These are phyloP conservation scores for Phytophthora hybrid DNA, from an alignment of 352 stramenopile genomes.

Conservation along the genomic window DNA sequence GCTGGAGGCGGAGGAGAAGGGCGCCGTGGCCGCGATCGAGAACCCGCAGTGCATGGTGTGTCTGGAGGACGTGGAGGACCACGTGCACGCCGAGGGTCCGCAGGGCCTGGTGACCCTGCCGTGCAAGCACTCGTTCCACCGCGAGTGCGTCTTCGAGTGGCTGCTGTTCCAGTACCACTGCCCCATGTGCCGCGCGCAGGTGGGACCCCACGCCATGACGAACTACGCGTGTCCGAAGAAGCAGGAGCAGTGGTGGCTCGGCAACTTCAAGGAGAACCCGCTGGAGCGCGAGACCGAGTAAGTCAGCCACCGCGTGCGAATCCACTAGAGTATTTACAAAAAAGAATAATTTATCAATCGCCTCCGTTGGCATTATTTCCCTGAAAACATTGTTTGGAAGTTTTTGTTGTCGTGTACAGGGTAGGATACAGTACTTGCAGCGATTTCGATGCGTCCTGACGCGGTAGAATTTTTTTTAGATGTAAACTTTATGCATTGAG, in stretches of 20 bases:
- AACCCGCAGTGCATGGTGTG: slow-evolving; percentile 54
- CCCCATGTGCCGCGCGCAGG: slow-evolving; percentile 64
- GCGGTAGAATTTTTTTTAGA: too few relatives aligned
- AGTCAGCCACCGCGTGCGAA: background rate
- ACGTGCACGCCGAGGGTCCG: slow-evolving; percentile 29
- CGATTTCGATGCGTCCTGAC: too few relatives aligned
- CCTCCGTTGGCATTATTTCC: slow-evolving; percentile 5
- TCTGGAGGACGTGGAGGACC: slow-evolving; percentile 42
- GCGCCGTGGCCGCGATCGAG: slow-evolving; percentile 31
- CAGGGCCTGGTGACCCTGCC: slow-evolving; percentile 54
- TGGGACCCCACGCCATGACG: slow-evolving; percentile 64
- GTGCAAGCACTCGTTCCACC: slow-evolving; percentile 80
- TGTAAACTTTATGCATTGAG: too few relatives aligned
- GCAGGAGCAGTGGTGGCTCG: slow-evolving; percentile 71
- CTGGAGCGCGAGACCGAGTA: slow-evolving; percentile 38
- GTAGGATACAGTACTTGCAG: too few relatives aligned
- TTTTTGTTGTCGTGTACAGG: too few relatives aligned
- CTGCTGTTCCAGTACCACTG: slow-evolving; percentile 78
- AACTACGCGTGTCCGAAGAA: slow-evolving; percentile 67
- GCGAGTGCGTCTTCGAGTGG: slow-evolving; percentile 82
- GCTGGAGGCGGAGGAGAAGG: slow-evolving; percentile 41
- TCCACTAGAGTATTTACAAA: slow-evolving; percentile 16
- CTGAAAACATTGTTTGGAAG: slow-evolving; percentile 8
- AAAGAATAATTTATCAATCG: slow-evolving; percentile 29
- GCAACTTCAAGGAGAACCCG: slow-evolving; percentile 64